Conservation (phyloP, 2,329 filamentous ascomycete genomes). For the Fusarium domesticum region DNA sequence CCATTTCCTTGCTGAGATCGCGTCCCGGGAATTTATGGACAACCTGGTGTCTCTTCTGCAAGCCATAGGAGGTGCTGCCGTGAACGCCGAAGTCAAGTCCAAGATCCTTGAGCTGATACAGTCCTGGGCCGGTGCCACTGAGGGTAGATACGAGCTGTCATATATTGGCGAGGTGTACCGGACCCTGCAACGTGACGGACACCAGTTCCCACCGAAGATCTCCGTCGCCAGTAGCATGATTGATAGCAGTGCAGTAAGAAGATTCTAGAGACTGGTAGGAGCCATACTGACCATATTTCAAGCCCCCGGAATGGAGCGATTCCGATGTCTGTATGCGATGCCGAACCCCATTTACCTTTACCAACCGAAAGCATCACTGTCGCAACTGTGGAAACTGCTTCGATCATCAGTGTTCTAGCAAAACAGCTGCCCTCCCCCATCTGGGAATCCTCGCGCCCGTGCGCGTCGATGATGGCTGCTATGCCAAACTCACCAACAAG, state of each 20-base stretch:
- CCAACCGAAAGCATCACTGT: conserved; percentile 97
- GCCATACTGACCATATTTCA: conserved; percentile 7
- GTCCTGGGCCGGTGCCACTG: conserved; percentile 85
- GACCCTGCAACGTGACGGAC: conserved; percentile 78
- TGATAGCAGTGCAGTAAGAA: conserved; percentile 85
- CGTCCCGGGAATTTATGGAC: conserved; percentile 97
- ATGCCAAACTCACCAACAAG: conserved; percentile 82
- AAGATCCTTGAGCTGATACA: conserved; percentile 95
- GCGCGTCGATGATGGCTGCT: conserved; percentile 93
- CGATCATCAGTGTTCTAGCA: conserved; percentile 90
- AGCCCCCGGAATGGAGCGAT: conserved; percentile 97
- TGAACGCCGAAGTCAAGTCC: conserved; percentile 80
- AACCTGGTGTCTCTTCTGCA: conserved; percentile 89
- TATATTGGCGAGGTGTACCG: conserved; percentile 90
- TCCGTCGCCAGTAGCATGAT: conserved; percentile 96
- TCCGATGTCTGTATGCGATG: conserved; percentile 99
- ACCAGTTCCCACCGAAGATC: conserved; percentile 81
- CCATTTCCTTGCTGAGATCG: conserved; percentile 93
- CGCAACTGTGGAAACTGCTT: conserved; percentile 98
- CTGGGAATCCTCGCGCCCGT: conserved; percentile 89
- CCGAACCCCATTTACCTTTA: conserved; percentile 92
- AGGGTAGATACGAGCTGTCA: conserved; percentile 74
- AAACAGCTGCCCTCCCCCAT: conserved; percentile 83
- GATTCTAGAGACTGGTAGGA: background rate
- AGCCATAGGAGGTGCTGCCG: conserved; percentile 67